Evolutionary conservation across 208 protist genomes (phyloP).

Genomic region (Phytomonas sp.): DNA sequence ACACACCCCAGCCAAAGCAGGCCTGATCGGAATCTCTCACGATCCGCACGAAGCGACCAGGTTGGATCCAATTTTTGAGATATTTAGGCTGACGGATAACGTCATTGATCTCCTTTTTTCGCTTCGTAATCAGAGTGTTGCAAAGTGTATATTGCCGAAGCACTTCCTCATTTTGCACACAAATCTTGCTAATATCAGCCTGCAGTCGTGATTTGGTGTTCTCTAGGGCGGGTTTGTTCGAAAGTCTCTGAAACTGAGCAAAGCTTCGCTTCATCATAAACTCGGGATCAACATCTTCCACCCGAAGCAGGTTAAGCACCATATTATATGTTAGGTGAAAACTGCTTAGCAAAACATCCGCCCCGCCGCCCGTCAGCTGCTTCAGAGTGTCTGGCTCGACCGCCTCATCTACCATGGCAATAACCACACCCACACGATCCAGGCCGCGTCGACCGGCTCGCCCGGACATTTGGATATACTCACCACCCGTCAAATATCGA

Average conservation of each 20-base stretch:
- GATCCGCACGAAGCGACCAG: slow-evolving; percentile 92
- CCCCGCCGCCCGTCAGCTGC: slow-evolving; percentile 88
- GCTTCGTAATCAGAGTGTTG: slow-evolving; percentile 62
- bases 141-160: slow-evolving; percentile 86
- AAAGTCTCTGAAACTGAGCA: slow-evolving; percentile 95
- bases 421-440: slow-evolving; percentile 97
- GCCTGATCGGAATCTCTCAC: slow-evolving; percentile 47
- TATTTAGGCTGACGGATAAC: slow-evolving; percentile 87
- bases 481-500: slow-evolving; percentile 92
- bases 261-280: slow-evolving; percentile 97
- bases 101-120: slow-evolving; percentile 40
- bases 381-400: slow-evolving; percentile 94
- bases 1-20: slow-evolving; percentile 86
- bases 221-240: slow-evolving; percentile 77
- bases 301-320: slow-evolving; percentile 97
- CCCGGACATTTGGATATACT: slow-evolving; percentile 99
- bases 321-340: slow-evolving; percentile 99
- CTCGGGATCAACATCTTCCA: slow-evolving; percentile 96
- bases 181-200: slow-evolving; percentile 48
- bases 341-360: slow-evolving; percentile 91
- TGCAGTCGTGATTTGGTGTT: slow-evolving; percentile 48
- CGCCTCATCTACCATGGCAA: slow-evolving; percentile 97
- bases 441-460: slow-evolving; percentile 99
- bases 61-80: slow-evolving; percentile 92
- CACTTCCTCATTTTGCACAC: slow-evolving; percentile 60